These are phyloP conservation scores for Cladophialophora carrionii DNA, from an alignment of 2,329 filamentous ascomycete genomes.

Conservation along the genomic window DNA sequence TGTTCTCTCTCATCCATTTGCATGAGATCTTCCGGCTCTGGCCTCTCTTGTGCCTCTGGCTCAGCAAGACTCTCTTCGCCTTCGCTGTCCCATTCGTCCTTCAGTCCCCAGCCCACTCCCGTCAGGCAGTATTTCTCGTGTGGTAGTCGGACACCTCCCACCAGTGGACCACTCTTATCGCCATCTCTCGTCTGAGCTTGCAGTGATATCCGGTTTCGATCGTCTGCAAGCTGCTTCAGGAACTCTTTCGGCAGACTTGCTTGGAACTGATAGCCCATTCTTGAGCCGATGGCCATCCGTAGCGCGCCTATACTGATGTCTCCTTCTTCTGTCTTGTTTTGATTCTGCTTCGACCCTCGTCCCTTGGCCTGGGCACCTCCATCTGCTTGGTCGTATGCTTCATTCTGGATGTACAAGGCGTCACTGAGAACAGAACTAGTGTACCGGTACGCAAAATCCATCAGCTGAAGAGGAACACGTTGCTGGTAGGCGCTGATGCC, in stretches of 20 bases:
- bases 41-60: conserved; percentile 31
- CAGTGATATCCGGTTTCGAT: conserved; percentile 61
- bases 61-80: conserved; percentile 50
- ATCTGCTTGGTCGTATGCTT: conserved; percentile 54
- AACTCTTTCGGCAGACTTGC: conserved; percentile 64
- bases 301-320: conserved; percentile 61
- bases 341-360: conserved; percentile 43
- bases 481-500: conserved; percentile 57
- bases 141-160: conserved; percentile 62
- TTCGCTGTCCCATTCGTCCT: conserved; percentile 62
- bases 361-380: conserved; percentile 40
- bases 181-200: conserved; percentile 45
- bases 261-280: conserved; percentile 62
- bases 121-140: conserved; percentile 65
- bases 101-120: conserved; percentile 60
- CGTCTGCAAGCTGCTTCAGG: conserved; percentile 60
- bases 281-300: conserved; percentile 63
- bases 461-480: conserved; percentile 56
- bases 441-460: conserved; percentile 59
- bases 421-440: conserved; percentile 58
- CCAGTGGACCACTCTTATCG: conserved; percentile 43
- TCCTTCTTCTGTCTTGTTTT: conserved; percentile 50
- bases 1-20: conserved; percentile 40
- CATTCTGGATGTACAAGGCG: conserved; percentile 55
- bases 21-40: conserved; percentile 35